Conservation (phyloP, 2,329 filamentous ascomycete species). For the Cladobotryum protrusum region DNA sequence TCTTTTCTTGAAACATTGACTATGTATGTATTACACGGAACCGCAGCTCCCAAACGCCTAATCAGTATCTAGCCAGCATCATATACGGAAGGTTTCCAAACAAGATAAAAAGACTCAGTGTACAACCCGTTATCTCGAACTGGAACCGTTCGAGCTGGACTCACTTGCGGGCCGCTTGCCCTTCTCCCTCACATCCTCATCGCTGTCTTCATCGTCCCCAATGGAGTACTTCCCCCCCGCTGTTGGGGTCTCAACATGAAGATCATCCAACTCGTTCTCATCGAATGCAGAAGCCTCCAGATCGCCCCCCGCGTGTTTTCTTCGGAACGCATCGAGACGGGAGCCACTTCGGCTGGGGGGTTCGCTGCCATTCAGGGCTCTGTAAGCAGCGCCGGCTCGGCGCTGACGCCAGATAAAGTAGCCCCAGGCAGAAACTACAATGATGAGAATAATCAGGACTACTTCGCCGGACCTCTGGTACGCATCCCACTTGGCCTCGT, state of each 20-base stretch:
- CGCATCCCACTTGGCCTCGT: conserved; percentile 80
- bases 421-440: conserved; percentile 69
- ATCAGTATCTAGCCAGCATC: background rate
- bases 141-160: background rate
- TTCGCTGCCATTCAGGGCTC: conserved; percentile 39
- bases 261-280: conserved; percentile 58
- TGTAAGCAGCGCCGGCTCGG: conserved; percentile 49
- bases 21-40: background rate
- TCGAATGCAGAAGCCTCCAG: conserved; percentile 61
- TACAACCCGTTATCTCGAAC: background rate
- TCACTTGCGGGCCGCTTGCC: background rate
- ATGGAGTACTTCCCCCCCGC: conserved; percentile 46
- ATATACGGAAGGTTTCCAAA: background rate
- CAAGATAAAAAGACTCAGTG: background rate
- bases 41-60: background rate
- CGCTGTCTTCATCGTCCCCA: conserved; percentile 51
- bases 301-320: conserved; percentile 42
- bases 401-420: conserved; percentile 62
- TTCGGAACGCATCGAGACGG: conserved; percentile 43
- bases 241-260: conserved; percentile 46
- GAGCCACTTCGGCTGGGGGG: conserved; percentile 26
- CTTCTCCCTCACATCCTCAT: conserved; percentile 30
- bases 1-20: too few species aligned
- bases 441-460: conserved; percentile 72
- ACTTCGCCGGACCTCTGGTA: conserved; percentile 85